These are phyloP conservation scores for Aschersonia sp. DNA, from an alignment of 2,329 filamentous ascomycete genomes.

Conservation along the genomic window DNA sequence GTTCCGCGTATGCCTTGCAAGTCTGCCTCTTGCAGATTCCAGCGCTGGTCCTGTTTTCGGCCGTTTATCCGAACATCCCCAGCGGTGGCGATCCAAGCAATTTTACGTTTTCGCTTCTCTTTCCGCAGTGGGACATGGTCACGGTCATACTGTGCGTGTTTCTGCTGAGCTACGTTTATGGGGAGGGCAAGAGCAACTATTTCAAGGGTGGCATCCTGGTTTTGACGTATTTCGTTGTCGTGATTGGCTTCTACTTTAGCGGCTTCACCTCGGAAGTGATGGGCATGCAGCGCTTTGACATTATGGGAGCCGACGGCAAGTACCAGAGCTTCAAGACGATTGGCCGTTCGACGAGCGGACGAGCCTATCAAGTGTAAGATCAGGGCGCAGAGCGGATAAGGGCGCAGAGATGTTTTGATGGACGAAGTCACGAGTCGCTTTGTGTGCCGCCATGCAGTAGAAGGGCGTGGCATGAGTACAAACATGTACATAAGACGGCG, in stretches of 20 bases:
- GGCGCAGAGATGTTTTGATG: neutral
- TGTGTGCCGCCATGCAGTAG: neutral
- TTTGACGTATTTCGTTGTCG: conserved; percentile 81
- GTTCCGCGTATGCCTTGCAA: conserved; percentile 90
- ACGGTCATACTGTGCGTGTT: conserved; percentile 94
- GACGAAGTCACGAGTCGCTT: neutral
- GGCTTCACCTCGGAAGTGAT: conserved; percentile 33
- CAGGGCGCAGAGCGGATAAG: neutral
- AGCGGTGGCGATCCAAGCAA: conserved; percentile 24
- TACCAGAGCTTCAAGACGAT: conserved; percentile 40
- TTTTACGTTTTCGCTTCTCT: conserved; percentile 74
- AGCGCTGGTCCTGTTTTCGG: conserved; percentile 81
- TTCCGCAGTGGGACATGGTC: conserved; percentile 98
- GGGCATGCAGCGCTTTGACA: conserved; percentile 36
- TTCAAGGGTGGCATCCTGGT: conserved; percentile 97
- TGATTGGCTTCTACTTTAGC: conserved; percentile 84
- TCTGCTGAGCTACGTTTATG: conserved; percentile 91
- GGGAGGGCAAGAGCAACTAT: conserved; percentile 98
- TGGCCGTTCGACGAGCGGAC: conserved; percentile 25
- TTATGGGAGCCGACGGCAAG: conserved; percentile 32
- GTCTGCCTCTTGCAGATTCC: conserved; percentile 92
- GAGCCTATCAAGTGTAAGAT: conserved; percentile 10
- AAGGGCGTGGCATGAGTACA: too few species aligned
- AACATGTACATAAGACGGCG: too few species aligned
- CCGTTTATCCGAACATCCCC: conserved; percentile 43